Base-by-base conservation (phyloP, 2,329 filamentous ascomycete genomes). In the Ophiostoma himal-ulmi region DNA sequence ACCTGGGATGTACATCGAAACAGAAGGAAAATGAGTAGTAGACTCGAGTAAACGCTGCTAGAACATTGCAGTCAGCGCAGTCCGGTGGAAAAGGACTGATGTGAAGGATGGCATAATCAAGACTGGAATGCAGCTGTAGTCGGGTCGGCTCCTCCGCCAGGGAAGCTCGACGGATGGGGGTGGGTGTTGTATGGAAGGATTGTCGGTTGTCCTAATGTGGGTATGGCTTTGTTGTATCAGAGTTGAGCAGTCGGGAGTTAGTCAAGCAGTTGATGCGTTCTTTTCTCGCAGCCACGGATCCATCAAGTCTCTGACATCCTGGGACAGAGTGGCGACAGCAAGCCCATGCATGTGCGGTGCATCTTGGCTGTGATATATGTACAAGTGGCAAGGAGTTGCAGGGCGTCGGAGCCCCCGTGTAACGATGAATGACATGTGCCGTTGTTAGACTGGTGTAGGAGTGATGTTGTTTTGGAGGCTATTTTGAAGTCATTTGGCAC, bases 111-210 rank as follows among this genome's bases (percentile, higher is more conserved):
- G 44, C 44, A 14, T 7, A 20, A 44, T 8, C 36, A 44, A 10
- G 64, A n/a, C 20, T 66, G 64, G 64, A 66, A 66, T 66, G 39
- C 65, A 26, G 39, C 11, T 41, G 36, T 37, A 41, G 64, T 30
- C 36, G 64, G 37, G 64, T 41, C 36, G 64, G 64, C 34, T 10
- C 36, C 64, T n/a, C 64, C 36, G 62, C 64, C 13, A 48, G 39
- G 17, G 22, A 22, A 67, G 65, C 22, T 67, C n/a, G 65, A 48
- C 20, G n/a, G 64, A 66, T 30, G 64, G 36, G 37, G 22, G 37
- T 36, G 57, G 44, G 62, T 41, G 62, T 39, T 65, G 62, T 39
- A 39, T 41, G 7, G 64, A 65, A 37, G 62, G 62, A 65, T 65
- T 62, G 57, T 30, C 57, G 57, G 57, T 62, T 14, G 57, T 62